Base-by-base conservation (phyloP, 2,329 filamentous ascomycete species). In the Pestalotiopsis sp. region DNA sequence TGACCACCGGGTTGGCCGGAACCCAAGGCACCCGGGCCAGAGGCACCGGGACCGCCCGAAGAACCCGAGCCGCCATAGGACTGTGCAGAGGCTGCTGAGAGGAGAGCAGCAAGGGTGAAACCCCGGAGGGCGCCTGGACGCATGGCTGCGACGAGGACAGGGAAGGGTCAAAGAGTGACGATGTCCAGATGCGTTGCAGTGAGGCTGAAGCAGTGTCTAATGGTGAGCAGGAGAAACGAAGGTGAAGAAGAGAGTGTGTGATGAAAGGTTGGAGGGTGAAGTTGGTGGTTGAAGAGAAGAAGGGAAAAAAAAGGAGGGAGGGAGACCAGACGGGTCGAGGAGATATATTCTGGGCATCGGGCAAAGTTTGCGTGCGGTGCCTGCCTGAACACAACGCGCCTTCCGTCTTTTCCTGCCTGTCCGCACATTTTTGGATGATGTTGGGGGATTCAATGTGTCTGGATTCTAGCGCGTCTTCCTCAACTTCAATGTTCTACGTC, bases 301-400 rank as follows among this genome's bases (percentile, higher is more conserved):
- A 64, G 62, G 64, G 66, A 67, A 52, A 67, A 69, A 67, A 52
- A 67, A 69, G 59, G 65, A 58, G 66, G 24, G 44, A 66, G 58
- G 60, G 48, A 63, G 63, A 67, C 48, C 35, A 56, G 26, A 67
- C 3, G 44, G 56, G 30, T 35, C 30, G 30, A 35, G 30, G 39
- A n/a, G 38, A 26, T 67, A 67, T 66, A 66, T 60, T 66, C 44
- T 35, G 56, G 30, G 52, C 22, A 61, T 52, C 22, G 59, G 67
- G 60, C 48, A 61, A 39, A 20, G 9, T 48, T n/a, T 38, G 13
- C 9, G 56, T 56, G 22, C 17, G 22, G 20, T 20, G 22, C 24
- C 52, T 24, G 14, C 24, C 40, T 65, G 20, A 20, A 24, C 20
- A 65, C 63, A 22, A 24, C 48, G 66, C 64, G 30, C 38, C 62